Percentiles rank a stretch among this genome's conserved stretches.
These are phyloP conservation scores for Mycena chlorophos DNA, from an alignment of 768 basidiomycete genomes.

Conservation along the genomic window DNA sequence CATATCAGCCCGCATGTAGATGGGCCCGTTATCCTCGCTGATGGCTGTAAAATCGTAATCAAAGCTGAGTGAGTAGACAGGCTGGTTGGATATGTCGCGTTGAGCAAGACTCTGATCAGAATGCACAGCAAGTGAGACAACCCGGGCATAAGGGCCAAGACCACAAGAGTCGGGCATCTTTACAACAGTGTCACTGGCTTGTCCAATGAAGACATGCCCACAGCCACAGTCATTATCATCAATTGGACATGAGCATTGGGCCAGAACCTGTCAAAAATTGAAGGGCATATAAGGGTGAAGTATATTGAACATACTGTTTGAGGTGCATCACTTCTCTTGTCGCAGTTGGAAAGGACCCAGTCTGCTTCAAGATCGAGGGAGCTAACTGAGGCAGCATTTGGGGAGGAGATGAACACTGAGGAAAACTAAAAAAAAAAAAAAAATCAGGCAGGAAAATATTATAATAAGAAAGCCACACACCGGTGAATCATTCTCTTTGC, in stretches of 20 bases:
- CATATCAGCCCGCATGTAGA: slow-evolving; percentile 15
- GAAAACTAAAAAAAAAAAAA: slow-evolving; percentile 15
- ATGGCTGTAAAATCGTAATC: slow-evolving; percentile 24
- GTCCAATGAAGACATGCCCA: slow-evolving; percentile 26
- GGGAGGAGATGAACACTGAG: slow-evolving; percentile 28
- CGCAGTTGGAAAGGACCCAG: slow-evolving; percentile 27
- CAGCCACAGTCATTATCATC: slow-evolving; percentile 19
- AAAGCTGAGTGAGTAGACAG: slow-evolving; percentile 21
- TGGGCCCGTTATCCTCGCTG: slow-evolving; percentile 11
- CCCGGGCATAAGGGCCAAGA: slow-evolving; percentile 28
- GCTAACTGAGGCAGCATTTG: slow-evolving; percentile 26
- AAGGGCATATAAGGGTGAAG: background rate
- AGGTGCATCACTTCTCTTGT: slow-evolving; percentile 22
- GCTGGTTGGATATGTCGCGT: slow-evolving; percentile 14
- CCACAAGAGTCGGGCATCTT: slow-evolving; percentile 27
- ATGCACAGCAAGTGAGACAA: slow-evolving; percentile 23
- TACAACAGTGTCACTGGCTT: slow-evolving; percentile 27
- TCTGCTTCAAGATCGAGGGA: slow-evolving; percentile 25
- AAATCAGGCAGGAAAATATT: background rate
- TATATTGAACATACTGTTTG: slow-evolving; percentile 10
- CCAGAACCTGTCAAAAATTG: slow-evolving; percentile 19
- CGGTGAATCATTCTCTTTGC: slow-evolving; percentile 9
- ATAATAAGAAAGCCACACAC: background rate
- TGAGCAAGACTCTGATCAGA: slow-evolving; percentile 20
- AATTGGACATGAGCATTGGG: slow-evolving; percentile 24